Evolutionary conservation across 1,139 yeast species (phyloP).

Genomic region (Yarrowia galli): DNA sequence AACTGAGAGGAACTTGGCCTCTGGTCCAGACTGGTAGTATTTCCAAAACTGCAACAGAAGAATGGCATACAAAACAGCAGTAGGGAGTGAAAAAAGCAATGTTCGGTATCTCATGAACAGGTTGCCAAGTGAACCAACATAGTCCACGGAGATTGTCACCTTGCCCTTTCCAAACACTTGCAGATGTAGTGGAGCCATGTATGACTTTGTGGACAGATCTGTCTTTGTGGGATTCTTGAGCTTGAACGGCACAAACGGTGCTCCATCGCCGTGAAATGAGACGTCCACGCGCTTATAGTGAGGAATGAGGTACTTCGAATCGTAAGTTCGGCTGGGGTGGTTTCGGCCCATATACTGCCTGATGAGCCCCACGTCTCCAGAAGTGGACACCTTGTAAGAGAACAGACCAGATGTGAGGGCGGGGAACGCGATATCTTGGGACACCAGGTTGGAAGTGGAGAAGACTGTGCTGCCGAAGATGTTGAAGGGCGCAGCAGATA

Average conservation of each 20-base stretch:
- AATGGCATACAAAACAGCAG: slow-evolving; percentile 46
- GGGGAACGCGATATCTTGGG: slow-evolving; percentile 24
- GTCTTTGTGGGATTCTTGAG: slow-evolving; percentile 45
- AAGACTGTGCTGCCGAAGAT: neutral
- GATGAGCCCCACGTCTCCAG: slow-evolving; percentile 50
- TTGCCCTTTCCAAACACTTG: slow-evolving; percentile 45
- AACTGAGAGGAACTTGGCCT: slow-evolving; percentile 53
- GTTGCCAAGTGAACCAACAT: slow-evolving; percentile 51
- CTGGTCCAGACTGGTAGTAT: slow-evolving; percentile 47
- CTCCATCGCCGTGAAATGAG: slow-evolving; percentile 66
- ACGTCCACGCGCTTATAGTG: slow-evolving; percentile 45
- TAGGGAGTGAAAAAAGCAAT: slow-evolving; percentile 48
- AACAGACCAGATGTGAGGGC: slow-evolving; percentile 36
- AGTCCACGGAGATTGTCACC: slow-evolving; percentile 44
- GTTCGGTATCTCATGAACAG: slow-evolving; percentile 51
- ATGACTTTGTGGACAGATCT: slow-evolving; percentile 49
- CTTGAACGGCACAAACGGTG: slow-evolving; percentile 76
- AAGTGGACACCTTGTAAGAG: slow-evolving; percentile 41
- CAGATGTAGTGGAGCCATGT: slow-evolving; percentile 43
- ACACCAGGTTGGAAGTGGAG: slow-evolving; percentile 6
- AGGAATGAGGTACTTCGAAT: slow-evolving; percentile 43
- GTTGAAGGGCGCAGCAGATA: slow-evolving; percentile 23
- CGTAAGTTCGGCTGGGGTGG: slow-evolving; percentile 67
- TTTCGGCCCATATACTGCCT: slow-evolving; percentile 70
- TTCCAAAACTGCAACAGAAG: slow-evolving; percentile 45